phyloP scores from a whole-genome alignment of 164 flowering plant genomes.

The Dillenia turbinata region DNA sequence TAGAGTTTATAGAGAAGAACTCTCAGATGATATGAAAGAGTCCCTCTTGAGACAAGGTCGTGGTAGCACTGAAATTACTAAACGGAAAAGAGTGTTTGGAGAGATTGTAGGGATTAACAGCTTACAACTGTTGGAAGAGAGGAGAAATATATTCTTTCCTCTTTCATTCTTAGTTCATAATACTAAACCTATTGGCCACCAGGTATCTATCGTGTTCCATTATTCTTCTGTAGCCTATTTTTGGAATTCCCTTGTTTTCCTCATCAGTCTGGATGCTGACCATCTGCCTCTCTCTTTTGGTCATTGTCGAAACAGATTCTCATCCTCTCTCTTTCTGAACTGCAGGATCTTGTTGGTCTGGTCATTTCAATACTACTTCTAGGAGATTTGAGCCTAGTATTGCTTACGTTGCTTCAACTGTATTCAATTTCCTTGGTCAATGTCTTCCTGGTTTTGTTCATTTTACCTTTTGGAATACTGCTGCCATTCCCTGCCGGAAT shows the following conservation, averaged over 20 bases:
- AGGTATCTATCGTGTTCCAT: constrained; percentile 42
- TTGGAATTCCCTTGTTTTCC: background rate
- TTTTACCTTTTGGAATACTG: constrained; percentile 79
- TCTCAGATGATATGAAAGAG: constrained; percentile 23
- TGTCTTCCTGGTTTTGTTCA: constrained; percentile 57
- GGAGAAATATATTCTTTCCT: constrained; percentile 57
- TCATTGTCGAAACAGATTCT: background rate
- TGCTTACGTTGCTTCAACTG: constrained; percentile 79
- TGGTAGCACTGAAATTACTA: constrained; percentile 32
- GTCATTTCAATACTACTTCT: constrained; percentile 72
- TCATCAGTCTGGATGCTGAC: background rate
- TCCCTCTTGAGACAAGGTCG: constrained; percentile 13
- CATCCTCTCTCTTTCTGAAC: background rate
- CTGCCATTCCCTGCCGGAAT: constrained; percentile 95
- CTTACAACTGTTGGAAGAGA: constrained; percentile 65
- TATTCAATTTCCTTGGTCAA: constrained; percentile 74
- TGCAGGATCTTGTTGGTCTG: constrained; percentile 97
- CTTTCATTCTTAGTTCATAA: constrained; percentile 76
- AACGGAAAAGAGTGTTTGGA: constrained; percentile 39
- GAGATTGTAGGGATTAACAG: constrained; percentile 55
- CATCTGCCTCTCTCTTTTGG: background rate
- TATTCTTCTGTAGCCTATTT: no score
- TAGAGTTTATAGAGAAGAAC: constrained; percentile 22
- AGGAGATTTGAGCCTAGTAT: constrained; percentile 86
- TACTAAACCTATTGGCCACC: constrained; percentile 96